A percentile compares a stretch with the other conserved stretches of the same genome.
Conservation (phyloP, 2,329 filamentous ascomycete genomes). For the Penicillium olsonii region DNA sequence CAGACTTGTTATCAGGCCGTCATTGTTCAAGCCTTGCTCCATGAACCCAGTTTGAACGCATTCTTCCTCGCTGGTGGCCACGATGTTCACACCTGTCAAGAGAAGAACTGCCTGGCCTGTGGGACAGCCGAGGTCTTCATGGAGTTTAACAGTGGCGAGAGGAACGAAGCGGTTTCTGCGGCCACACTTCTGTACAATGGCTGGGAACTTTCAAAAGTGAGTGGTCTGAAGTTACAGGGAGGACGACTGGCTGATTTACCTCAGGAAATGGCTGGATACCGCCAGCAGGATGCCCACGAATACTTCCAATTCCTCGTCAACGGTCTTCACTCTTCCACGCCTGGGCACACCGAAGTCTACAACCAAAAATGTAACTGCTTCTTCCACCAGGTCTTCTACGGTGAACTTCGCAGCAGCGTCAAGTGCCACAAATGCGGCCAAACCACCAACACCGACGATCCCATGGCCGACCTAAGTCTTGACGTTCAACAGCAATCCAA, state of each 20-base stretch:
- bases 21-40: conserved; percentile 87
- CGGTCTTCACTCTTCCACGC: conserved; percentile 77
- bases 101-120: conserved; percentile 58
- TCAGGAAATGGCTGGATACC: conserved; percentile 78
- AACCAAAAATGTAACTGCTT: conserved; percentile 73
- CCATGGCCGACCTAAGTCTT: conserved; percentile 86
- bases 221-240: background rate
- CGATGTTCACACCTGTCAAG: conserved; percentile 68
- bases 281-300: conserved; percentile 95
- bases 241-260: conserved; percentile 5
- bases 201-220: conserved; percentile 58
- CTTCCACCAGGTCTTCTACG: conserved; percentile 92
- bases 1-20: conserved; percentile 98
- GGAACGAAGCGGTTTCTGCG: conserved; percentile 85
- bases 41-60: conserved; percentile 87
- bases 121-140: conserved; percentile 64
- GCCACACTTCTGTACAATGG: conserved; percentile 69
- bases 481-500: conserved; percentile 75
- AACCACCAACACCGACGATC: conserved; percentile 78
- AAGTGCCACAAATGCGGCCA: conserved; percentile 87
- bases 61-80: conserved; percentile 93
- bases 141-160: conserved; percentile 61
- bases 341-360: conserved; percentile 65
- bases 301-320: conserved; percentile 96
- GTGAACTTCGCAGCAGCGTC: conserved; percentile 85